phyloP scores from a whole-genome alignment of 176 grass and related monocot species.

The sorghum (Sorghum bicolor) region DNA sequence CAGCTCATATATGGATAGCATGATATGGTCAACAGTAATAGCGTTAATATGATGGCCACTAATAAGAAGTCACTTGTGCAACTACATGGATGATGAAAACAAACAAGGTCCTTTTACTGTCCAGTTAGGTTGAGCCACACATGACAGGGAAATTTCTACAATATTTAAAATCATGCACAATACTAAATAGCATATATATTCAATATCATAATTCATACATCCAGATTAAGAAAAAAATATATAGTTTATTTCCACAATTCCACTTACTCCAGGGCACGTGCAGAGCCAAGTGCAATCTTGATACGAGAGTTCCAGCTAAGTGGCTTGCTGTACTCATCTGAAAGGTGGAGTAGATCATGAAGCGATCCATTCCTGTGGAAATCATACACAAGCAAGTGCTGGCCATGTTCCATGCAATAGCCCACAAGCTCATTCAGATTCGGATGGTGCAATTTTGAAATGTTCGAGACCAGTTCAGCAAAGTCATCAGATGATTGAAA shows the following conservation, averaged over 20 bases:
- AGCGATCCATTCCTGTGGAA: slow-evolving; percentile 85
- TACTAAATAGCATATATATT: background rate
- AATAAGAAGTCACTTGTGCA: slow-evolving; percentile 4
- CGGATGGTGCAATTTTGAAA: slow-evolving; percentile 72
- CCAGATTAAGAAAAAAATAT: background rate
- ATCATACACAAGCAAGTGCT: slow-evolving; percentile 86
- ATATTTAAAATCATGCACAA: background rate
- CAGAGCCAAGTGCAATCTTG: slow-evolving; percentile 94
- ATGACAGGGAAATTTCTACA: background rate
- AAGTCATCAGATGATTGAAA: slow-evolving; percentile 83
- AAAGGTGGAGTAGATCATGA: slow-evolving; percentile 85
- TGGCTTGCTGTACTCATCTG: slow-evolving; percentile 80
- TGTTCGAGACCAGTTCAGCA: slow-evolving; percentile 64
- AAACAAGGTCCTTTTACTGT: background rate
- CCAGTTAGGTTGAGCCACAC: slow-evolving; percentile 9
- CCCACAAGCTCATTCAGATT: slow-evolving; percentile 88
- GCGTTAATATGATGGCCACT: background rate
- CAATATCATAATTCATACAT: background rate
- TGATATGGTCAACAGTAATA: slow-evolving; percentile 12
- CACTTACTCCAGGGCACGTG: slow-evolving; percentile 93
- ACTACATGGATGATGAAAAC: background rate
- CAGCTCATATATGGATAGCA: slow-evolving; percentile 16
- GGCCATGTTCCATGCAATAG: slow-evolving; percentile 92
- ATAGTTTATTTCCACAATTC: slow-evolving; percentile 30
- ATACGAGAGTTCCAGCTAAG: slow-evolving; percentile 82